These are phyloP conservation scores for Nicotiana noctiflora DNA, from an alignment of 257 asterid genomes.

Conservation along the genomic window DNA sequence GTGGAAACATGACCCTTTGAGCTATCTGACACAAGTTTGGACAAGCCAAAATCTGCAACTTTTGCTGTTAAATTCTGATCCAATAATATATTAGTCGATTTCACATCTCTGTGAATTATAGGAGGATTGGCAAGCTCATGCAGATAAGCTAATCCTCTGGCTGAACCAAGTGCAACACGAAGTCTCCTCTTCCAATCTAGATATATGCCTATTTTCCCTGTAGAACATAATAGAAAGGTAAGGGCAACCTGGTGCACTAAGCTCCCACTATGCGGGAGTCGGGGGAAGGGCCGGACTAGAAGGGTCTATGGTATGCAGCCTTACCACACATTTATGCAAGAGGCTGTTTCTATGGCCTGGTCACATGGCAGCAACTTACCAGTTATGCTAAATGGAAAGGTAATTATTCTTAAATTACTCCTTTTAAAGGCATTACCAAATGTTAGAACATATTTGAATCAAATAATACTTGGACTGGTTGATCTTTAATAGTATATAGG, in stretches of 20 bases:
- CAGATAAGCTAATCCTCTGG: constrained; percentile 86
- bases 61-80: constrained; percentile 84
- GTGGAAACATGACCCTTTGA: constrained; percentile 90
- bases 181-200: constrained; percentile 92
- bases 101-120: not conserved
- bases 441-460: no score
- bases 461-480: no score
- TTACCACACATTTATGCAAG: no score
- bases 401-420: no score
- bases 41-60: constrained; percentile 55
- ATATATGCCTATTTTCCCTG: constrained; percentile 65
- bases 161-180: constrained; percentile 74
- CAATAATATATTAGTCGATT: constrained; percentile 68
- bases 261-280: no score
- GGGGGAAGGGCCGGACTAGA: no score
- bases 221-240: not conserved
- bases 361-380: no score
- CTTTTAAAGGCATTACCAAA: no score
- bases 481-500: not conserved
- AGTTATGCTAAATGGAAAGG: not conserved
- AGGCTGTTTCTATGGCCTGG: no score
- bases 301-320: no score
- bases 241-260: no score
- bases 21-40: constrained; percentile 42
- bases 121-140: constrained; percentile 97